Evolutionary conservation across 2,329 filamentous ascomycete genomes (phyloP), one percentile per base, ranked within the genome.

Genomic region (Aspergillus latus): DNA sequence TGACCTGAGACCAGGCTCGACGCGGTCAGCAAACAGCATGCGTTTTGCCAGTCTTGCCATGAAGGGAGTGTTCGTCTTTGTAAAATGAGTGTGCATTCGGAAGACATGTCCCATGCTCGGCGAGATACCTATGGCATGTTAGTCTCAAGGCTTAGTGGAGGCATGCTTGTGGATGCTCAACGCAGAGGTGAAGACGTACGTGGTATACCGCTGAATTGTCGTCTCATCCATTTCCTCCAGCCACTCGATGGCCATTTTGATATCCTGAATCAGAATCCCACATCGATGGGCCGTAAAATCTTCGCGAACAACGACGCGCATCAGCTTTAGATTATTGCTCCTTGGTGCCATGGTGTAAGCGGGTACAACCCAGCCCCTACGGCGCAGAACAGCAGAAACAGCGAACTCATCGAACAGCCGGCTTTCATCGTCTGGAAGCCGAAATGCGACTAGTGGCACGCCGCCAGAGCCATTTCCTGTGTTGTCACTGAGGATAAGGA

Each of bases 341-440:
- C 96, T 82, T 15, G 92, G 92, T 0, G 93, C 93, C 93, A 97
- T 97, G 39, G 92, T 97, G 77, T 97, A 97, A 0, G 93, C 93
- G 0, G 93, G 93, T 0, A 97, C 90, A 30, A 97, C 88, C 93
- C 93, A 97, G 43, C 90, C 90, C 32, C 92, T 85, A 61, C 90
- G 86, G 50, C 93, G 88, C 28, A 97, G 84, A 73, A 92, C 88
- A 70, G 96, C 92, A 0, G 93, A 92, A 42, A 92, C 76, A 0
- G 88, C 82, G 59, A 92, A 92, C 74, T 92, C 88, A 67, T 91
- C 88, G 66, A 84, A 91, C 52, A 80, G 75, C 28, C 84, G 80
- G 4, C 77, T 21, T 21, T 21, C 76, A 5, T 78, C 70, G 39
- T 81, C 78, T 49, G 86, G 76, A 5, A 97, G 82, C 54, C 92